Evolutionary conservation across 1,139 yeast species (phyloP).

Genomic region (Kazachstania sp.): DNA sequence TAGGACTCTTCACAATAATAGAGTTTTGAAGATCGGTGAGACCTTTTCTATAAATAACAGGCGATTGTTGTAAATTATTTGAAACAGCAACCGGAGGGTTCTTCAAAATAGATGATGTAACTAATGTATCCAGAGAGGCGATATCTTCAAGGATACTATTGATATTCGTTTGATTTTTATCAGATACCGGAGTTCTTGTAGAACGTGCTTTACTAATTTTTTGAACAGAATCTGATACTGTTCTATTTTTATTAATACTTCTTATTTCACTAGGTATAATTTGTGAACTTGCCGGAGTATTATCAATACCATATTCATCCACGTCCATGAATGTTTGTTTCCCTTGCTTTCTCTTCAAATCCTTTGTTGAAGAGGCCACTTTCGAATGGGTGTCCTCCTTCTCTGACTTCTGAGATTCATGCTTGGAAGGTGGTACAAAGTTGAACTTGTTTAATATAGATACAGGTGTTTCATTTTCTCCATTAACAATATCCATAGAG

Average conservation of each 20-base stretch:
- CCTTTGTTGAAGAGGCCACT: neutral
- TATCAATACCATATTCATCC: neutral
- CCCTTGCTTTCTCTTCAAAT: neutral
- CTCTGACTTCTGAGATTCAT: neutral
- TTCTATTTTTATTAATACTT: neutral
- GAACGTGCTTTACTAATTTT: neutral
- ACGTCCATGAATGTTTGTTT: neutral
- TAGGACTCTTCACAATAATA: conserved; percentile 3
- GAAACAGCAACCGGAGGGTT: conserved; percentile 12
- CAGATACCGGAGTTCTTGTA: neutral
- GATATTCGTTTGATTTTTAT: conserved; percentile 13
- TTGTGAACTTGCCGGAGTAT: conserved; percentile 3
- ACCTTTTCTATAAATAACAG: conserved; percentile 13
- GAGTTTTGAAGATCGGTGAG: conserved; percentile 3
- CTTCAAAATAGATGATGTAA: conserved; percentile 21
- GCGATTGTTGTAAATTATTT: conserved; percentile 17
- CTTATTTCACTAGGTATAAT: neutral
- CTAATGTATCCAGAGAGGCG: conserved; percentile 18
- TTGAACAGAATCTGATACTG: neutral
- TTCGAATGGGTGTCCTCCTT: neutral
- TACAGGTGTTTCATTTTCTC: conserved; percentile 27
- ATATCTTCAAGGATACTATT: conserved; percentile 20
- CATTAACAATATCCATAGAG: conserved; percentile 23
- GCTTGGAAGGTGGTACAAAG: conserved; percentile 9
- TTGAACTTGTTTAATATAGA: conserved; percentile 33